A percentile compares a stretch with the other conserved stretches of the same genome.
These are phyloP conservation scores for Pyrenopolyporus hunteri DNA, from an alignment of 495 filamentous ascomycete genomes.

Conservation along the genomic window DNA sequence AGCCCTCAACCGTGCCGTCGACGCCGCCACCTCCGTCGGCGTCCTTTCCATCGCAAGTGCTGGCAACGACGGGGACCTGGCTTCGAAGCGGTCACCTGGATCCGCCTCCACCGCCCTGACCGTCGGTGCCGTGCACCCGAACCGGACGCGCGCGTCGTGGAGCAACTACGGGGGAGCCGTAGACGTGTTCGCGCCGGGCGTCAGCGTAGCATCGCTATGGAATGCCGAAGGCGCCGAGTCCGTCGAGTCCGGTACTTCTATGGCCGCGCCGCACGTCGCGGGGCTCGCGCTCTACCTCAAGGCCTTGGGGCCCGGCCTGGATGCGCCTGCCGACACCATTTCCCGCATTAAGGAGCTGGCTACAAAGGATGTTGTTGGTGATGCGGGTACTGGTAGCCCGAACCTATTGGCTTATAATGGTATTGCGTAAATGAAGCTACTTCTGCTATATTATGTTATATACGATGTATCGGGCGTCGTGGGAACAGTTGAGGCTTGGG, in stretches of 20 bases:
- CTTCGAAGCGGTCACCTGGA: slow-evolving; percentile 49
- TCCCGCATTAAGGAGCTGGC: slow-evolving; percentile 42
- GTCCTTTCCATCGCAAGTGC: slow-evolving; percentile 51
- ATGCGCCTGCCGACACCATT: slow-evolving; percentile 33
- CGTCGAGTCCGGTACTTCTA: slow-evolving; percentile 58
- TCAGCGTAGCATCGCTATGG: slow-evolving; percentile 44
- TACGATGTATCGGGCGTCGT: too few relatives aligned
- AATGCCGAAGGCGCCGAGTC: slow-evolving; percentile 41
- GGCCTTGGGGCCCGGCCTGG: slow-evolving; percentile 32
- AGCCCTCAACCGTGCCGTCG: slow-evolving; percentile 50
- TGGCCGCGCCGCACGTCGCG: slow-evolving; percentile 59
- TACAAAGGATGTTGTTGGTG: slow-evolving; percentile 27
- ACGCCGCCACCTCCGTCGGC: slow-evolving; percentile 47
- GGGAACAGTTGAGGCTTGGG: not conserved
- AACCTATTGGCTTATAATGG: slow-evolving; percentile 46
- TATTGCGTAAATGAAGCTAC: slow-evolving; percentile 15
- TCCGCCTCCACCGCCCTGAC: slow-evolving; percentile 56
- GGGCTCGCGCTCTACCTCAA: slow-evolving; percentile 57
- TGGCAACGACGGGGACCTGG: slow-evolving; percentile 46
- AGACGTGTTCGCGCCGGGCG: slow-evolving; percentile 54
- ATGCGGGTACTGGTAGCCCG: slow-evolving; percentile 22
- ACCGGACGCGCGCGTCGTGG: slow-evolving; percentile 53
- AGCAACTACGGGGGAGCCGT: slow-evolving; percentile 61
- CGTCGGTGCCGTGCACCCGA: slow-evolving; percentile 53
- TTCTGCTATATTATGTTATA: not conserved